A percentile compares a stretch with the other conserved stretches of the same genome.
These are phyloP conservation scores for Triticum aestivum DNA, from an alignment of 176 grass and related monocot species.

Conservation along the genomic window DNA sequence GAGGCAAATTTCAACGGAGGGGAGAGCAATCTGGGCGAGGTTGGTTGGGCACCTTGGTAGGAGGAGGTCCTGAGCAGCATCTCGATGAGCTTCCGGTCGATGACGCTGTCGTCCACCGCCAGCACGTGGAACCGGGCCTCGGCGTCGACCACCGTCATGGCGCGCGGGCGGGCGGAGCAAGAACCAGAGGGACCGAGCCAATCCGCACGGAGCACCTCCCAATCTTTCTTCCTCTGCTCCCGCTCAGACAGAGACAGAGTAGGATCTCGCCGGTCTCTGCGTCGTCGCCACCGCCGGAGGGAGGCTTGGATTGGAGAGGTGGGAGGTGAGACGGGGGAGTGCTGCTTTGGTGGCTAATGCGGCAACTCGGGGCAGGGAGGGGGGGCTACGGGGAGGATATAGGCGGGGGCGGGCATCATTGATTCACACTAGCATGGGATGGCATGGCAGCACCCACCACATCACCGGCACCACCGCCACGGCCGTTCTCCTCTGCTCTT, in stretches of 20 bases:
- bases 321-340: not conserved
- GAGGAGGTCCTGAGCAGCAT: constrained; percentile 86
- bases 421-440: not conserved
- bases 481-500: not conserved
- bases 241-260: not conserved
- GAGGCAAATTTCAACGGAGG: not conserved
- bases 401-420: constrained; percentile 8
- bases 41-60: constrained; percentile 60
- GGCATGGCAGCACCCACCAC: not conserved
- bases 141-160: constrained; percentile 54
- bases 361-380: constrained; percentile 17
- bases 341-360: constrained; percentile 34
- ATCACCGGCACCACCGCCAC: not conserved
- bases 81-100: constrained; percentile 99
- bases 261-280: not conserved
- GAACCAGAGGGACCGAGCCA: not conserved
- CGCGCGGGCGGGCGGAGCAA: not conserved
- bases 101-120: constrained; percentile 92
- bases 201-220: not conserved
- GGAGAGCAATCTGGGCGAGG: not conserved
- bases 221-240: not conserved
- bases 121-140: constrained; percentile 80
- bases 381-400: not conserved
- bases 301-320: not conserved
- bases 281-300: not conserved